These are phyloP conservation scores for Saxophila tyrrhenica DNA, from an alignment of 495 filamentous ascomycete genomes.

Conservation along the genomic window DNA sequence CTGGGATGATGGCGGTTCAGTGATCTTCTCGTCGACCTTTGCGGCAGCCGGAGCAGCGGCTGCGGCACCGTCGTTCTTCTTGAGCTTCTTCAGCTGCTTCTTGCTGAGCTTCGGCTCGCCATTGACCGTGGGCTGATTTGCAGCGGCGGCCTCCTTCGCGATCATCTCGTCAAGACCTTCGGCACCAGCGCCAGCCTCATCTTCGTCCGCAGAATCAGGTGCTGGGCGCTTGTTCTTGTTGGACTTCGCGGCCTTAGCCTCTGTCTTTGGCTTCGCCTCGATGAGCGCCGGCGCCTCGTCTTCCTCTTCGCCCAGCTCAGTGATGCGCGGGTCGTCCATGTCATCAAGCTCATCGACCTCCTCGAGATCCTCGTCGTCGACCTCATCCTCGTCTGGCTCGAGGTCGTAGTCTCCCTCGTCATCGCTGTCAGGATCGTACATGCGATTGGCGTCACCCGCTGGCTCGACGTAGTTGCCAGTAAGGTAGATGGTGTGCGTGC, in stretches of 20 bases:
- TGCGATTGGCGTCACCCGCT: slow-evolving; percentile 36
- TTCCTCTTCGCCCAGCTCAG: slow-evolving; percentile 75
- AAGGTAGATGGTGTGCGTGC: slow-evolving; percentile 79
- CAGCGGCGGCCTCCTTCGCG: slow-evolving; percentile 53
- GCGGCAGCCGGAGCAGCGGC: slow-evolving; percentile 48
- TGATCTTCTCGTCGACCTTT: slow-evolving; percentile 40
- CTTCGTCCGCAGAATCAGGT: slow-evolving; percentile 44
- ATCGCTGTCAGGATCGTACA: slow-evolving; percentile 50
- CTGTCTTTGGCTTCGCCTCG: slow-evolving; percentile 42
- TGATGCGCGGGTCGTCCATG: slow-evolving; percentile 67
- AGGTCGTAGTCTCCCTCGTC: slow-evolving; percentile 72
- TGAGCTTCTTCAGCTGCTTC: slow-evolving; percentile 93
- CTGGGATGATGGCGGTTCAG: slow-evolving; percentile 40
- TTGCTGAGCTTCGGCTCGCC: slow-evolving; percentile 63
- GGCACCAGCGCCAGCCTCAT: slow-evolving; percentile 36
- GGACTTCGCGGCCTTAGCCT: slow-evolving; percentile 37
- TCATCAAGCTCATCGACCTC: slow-evolving; percentile 78
- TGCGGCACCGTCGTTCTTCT: slow-evolving; percentile 70
- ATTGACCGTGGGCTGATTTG: slow-evolving; percentile 37
- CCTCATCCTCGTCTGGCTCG: slow-evolving; percentile 66
- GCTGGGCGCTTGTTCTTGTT: slow-evolving; percentile 69
- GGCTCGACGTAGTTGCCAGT: slow-evolving; percentile 87
- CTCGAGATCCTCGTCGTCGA: slow-evolving; percentile 53
- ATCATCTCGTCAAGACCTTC: slow-evolving; percentile 55
- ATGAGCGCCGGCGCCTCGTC: slow-evolving; percentile 67